Percentiles rank a stretch among this genome's conserved stretches.
Evolutionary conservation across 495 filamentous ascomycete species (phyloP).

Genomic region (Podospora bellae-mahoneyi): DNA sequence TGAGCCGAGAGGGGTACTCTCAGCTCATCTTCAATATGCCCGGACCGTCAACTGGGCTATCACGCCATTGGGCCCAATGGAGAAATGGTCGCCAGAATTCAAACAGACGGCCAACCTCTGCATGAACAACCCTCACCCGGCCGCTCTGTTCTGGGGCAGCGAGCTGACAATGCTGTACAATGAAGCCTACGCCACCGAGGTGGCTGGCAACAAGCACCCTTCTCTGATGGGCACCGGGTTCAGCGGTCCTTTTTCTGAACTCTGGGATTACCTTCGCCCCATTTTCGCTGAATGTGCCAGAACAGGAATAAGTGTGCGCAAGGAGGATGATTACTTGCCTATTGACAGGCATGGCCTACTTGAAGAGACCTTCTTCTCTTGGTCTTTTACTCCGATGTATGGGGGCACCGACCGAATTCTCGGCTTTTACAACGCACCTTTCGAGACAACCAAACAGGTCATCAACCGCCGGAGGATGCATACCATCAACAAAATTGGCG

Average conservation of each 20-base stretch:
- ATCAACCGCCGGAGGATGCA: slow-evolving; percentile 53
- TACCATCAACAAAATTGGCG: slow-evolving; percentile 56
- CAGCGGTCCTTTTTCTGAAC: slow-evolving; percentile 24
- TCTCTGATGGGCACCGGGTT: slow-evolving; percentile 32
- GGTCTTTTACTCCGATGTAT: slow-evolving; percentile 58
- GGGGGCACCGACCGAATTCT: slow-evolving; percentile 42
- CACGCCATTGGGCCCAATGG: slow-evolving; percentile 60
- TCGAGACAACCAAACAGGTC: slow-evolving; percentile 54
- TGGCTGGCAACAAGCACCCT: slow-evolving; percentile 40
- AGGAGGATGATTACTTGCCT: slow-evolving; percentile 34
- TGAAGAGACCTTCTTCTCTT: slow-evolving; percentile 59
- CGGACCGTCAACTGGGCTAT: slow-evolving; percentile 58
- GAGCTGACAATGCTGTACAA: slow-evolving; percentile 40
- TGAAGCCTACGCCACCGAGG: slow-evolving; percentile 31
- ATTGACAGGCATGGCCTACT: slow-evolving; percentile 52
- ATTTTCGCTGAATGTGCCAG: slow-evolving; percentile 30
- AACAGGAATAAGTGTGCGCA: slow-evolving; percentile 26
- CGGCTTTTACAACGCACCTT: slow-evolving; percentile 57
- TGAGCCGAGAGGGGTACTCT: slow-evolving; percentile 28
- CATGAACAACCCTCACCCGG: slow-evolving; percentile 64
- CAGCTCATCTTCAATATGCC: slow-evolving; percentile 57
- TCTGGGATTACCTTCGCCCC: slow-evolving; percentile 51
- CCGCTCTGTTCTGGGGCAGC: slow-evolving; percentile 44
- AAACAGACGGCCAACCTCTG: slow-evolving; percentile 60
- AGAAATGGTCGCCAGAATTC: slow-evolving; percentile 57